Evolutionary conservation across 1,284 basidiomycete species (phyloP), one percentile per base, ranked within the genome.

Genomic region (Entoloma clypeatum): DNA sequence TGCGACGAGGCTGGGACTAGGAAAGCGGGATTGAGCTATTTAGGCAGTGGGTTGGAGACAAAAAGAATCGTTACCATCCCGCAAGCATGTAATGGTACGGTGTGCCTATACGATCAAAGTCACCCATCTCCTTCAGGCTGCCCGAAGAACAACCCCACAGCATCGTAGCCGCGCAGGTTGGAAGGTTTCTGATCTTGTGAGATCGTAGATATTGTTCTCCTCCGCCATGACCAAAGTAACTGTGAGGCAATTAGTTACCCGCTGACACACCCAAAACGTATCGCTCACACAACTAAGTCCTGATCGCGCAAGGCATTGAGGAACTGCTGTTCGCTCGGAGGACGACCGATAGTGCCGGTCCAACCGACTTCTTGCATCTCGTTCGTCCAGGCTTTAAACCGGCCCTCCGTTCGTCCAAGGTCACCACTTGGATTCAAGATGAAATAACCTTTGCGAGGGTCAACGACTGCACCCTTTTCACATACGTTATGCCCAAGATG

Each of bases 141-240:
- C 94, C 96, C 0, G 92, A 96, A 0, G 95, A 99, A 69, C 95
- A 99, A 0, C 96, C 95, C 95, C 94, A 99, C 6, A 99, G 77
- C 92, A 99, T 96, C 0, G 91, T 86, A 7, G 86, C 86, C 1
- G 95, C 93, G 59, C 95, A 99, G 13, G 74, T 73, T 3, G 76
- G 73, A 16, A 99, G 72, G 48, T 86, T 76, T 13, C 90, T 76
- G 40, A 98, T 77, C 53, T 87, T 87, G 58, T 87, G 83, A 1
- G 90, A 88, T 4, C 90, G 83, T 8, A 92, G 76, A 57, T 95
- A 99, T 57, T 97, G 92, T 60, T 98, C 94, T 1, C 81, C 95
- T 7, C 95, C 94, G 1, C 92, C 92, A 57, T 99, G 95, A 7
- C 95, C 95, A 58, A 98, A 97, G 66, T 98, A 99, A 16, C 92